These are phyloP conservation scores for Dendrobium officinale DNA, from an alignment of 106 monocot species.

Conservation along the genomic window DNA sequence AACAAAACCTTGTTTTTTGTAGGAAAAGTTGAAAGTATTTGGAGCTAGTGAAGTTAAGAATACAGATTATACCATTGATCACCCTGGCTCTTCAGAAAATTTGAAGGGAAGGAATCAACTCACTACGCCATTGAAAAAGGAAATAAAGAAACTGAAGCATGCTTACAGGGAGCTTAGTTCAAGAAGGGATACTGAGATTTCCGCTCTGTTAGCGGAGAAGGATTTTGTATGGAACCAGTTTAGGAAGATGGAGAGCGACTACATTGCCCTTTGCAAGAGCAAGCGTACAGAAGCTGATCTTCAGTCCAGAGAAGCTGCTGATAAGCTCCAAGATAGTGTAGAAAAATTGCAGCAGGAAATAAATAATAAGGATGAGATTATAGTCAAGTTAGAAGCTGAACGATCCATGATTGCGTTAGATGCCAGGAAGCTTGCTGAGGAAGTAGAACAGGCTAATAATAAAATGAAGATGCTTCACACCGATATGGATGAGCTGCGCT, in stretches of 20 bases:
- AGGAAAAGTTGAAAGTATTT: constrained; percentile 26
- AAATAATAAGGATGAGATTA: constrained; percentile 36
- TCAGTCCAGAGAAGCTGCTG: constrained; percentile 41
- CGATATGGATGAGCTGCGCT: constrained; percentile 10
- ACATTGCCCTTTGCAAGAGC: constrained; percentile 23
- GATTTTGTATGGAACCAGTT: constrained; percentile 86
- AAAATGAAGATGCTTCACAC: constrained; percentile 18
- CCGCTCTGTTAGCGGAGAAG: constrained; percentile 69
- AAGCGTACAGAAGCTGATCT: constrained; percentile 39
- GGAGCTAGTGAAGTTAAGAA: constrained; percentile 15
- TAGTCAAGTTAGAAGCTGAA: constrained; percentile 34
- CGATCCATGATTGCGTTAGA: constrained; percentile 18
- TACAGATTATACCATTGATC: background rate
- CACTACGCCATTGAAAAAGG: constrained; percentile 15
- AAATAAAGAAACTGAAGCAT: constrained; percentile 47
- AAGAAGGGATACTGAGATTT: constrained; percentile 49
- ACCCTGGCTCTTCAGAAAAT: constrained; percentile 1
- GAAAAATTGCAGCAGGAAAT: constrained; percentile 25
- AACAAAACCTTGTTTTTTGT: background rate
- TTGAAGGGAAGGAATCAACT: background rate
- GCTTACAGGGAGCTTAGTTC: constrained; percentile 32
- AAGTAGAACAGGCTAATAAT: constrained; percentile 28
- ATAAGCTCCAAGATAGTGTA: constrained; percentile 37
- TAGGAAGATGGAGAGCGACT: constrained; percentile 61
- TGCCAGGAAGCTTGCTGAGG: constrained; percentile 14